Percentiles rank a stretch among this genome's conserved stretches.
Conservation (phyloP, 441 rosid genomes). For the Mallotus repandus region DNA sequence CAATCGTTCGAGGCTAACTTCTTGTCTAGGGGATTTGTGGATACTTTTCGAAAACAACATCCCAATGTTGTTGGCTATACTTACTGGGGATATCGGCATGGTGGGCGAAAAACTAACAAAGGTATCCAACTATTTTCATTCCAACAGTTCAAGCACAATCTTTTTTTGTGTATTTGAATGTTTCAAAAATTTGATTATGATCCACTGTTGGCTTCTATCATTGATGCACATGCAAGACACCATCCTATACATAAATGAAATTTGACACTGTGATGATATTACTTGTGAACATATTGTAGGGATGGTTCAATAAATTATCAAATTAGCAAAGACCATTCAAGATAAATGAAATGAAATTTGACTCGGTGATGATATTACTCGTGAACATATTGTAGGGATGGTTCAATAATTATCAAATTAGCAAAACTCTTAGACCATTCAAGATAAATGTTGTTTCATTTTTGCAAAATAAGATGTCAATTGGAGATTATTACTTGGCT, state of each 20-base stretch:
- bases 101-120: slow-evolving; percentile 76
- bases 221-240: neutral
- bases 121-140: slow-evolving; percentile 35
- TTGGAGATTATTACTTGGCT: no score
- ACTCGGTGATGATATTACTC: no score
- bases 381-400: no score
- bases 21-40: slow-evolving; percentile 79
- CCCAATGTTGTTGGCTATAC: slow-evolving; percentile 86
- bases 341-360: no score
- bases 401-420: no score
- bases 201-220: neutral
- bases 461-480: no score
- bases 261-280: neutral
- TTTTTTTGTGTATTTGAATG: neutral
- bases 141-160: neutral
- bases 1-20: slow-evolving; percentile 75
- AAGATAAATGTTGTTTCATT: no score
- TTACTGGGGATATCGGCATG: slow-evolving; percentile 93
- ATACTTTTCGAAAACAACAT: slow-evolving; percentile 85
- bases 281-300: neutral
- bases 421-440: no score
- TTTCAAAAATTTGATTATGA: neutral
- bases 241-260: no score
- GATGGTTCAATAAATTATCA: no score
- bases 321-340: no score